These are phyloP conservation scores for Suzukiozyma palmioleophila DNA, from an alignment of 1,139 yeast genomes.

Conservation along the genomic window DNA sequence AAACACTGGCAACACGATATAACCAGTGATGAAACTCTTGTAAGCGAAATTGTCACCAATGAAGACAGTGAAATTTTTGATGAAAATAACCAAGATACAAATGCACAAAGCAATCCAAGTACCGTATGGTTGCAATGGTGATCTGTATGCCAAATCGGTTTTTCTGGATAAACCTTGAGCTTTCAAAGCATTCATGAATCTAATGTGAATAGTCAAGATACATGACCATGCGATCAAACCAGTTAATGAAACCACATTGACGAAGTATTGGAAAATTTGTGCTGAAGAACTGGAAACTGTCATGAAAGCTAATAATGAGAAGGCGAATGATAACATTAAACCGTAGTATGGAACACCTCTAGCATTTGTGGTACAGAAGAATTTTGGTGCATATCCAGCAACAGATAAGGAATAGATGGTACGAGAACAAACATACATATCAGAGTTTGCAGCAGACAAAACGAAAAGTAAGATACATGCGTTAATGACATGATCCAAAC, in stretches of 20 bases:
- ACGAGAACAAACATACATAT: conserved; percentile 46
- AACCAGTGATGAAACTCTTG: conserved; percentile 67
- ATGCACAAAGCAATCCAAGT: conserved; percentile 54
- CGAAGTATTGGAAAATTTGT: conserved; percentile 59
- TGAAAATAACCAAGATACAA: conserved; percentile 51
- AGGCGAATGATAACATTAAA: conserved; percentile 32
- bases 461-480: conserved; percentile 44
- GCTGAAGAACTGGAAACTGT: conserved; percentile 50
- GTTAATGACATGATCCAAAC: conserved; percentile 44
- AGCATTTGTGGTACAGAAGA: conserved; percentile 38
- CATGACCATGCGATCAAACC: conserved; percentile 72
- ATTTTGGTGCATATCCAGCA: conserved; percentile 50
- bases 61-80: conserved; percentile 74
- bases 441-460: conserved; percentile 45
- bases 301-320: conserved; percentile 63
- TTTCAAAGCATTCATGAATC: conserved; percentile 59
- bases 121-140: conserved; percentile 68
- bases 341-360: conserved; percentile 40
- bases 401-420: conserved; percentile 42
- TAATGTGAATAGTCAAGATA: conserved; percentile 56
- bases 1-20: conserved; percentile 71
- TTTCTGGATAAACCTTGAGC: conserved; percentile 50
- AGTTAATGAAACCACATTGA: conserved; percentile 68
- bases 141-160: conserved; percentile 48
- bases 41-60: conserved; percentile 46